Percentiles rank a stretch among this genome's conserved stretches.
phyloP scores from a whole-genome alignment of 2,329 filamentous ascomycete genomes.

The Fusarium xyrophilum region DNA sequence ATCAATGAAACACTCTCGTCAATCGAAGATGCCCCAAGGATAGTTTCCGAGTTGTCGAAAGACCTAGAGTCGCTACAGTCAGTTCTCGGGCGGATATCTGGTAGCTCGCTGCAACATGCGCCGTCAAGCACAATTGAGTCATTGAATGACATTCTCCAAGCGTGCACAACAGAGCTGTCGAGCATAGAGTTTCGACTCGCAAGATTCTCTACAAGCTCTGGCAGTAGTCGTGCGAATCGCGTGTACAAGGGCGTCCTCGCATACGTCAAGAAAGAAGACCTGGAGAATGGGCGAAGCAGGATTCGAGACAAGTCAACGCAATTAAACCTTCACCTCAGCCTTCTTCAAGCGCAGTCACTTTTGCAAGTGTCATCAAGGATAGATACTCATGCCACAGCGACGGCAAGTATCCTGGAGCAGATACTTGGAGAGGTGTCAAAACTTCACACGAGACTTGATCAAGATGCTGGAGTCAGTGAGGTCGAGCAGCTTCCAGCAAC shows the following conservation, averaged over 20 bases:
- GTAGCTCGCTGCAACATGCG: neutral
- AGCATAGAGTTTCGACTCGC: neutral
- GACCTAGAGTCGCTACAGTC: constrained; percentile 7
- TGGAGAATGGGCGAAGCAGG: constrained; percentile 6
- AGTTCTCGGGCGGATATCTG: neutral
- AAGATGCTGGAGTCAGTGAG: neutral
- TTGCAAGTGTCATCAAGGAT: constrained; percentile 12
- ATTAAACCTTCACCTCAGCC: constrained; percentile 16
- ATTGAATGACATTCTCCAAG: neutral
- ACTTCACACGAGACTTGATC: neutral
- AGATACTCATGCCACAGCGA: neutral
- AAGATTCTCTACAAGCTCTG: neutral
- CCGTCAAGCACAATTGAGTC: constrained; percentile 1
- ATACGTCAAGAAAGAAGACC: constrained; percentile 20
- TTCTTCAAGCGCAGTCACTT: constrained; percentile 19
- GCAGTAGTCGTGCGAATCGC: neutral
- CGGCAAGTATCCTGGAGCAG: constrained; percentile 8
- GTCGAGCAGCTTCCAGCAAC: neutral
- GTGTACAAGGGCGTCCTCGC: neutral
- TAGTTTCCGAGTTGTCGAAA: neutral
- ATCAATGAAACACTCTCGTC: constrained; percentile 8
- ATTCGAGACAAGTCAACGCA: constrained; percentile 20
- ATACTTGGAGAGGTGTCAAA: constrained; percentile 11
- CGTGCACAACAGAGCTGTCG: neutral
- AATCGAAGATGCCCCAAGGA: constrained; percentile 7